Conservation (phyloP, 441 rosid genomes). For the Corymbia calophylla region DNA sequence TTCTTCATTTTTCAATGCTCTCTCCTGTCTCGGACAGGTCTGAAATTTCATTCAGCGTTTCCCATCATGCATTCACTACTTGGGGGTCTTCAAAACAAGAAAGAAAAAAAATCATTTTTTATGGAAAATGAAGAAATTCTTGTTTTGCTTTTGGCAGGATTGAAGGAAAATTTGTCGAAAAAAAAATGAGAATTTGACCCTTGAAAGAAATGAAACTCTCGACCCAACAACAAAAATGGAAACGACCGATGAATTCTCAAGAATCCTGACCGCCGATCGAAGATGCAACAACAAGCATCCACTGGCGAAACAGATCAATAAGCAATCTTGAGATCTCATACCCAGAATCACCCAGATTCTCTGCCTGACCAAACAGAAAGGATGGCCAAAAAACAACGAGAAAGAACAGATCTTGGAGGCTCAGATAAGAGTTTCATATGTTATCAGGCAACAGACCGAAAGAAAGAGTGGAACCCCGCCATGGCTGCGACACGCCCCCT, state of each 20-base stretch:
- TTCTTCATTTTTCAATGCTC: neutral
- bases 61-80: neutral
- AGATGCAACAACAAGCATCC: fast-evolving
- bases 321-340: neutral
- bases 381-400: neutral
- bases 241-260: neutral
- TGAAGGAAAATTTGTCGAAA: neutral
- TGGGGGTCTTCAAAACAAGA: neutral
- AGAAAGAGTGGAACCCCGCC: neutral
- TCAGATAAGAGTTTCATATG: neutral
- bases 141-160: neutral
- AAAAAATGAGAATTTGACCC: neutral
- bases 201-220: neutral
- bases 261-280: neutral
- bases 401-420: neutral
- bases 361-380: neutral
- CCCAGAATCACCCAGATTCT: neutral
- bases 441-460: neutral
- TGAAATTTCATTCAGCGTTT: neutral
- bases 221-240: neutral
- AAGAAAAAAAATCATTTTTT: neutral
- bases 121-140: neutral
- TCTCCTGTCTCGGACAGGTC: neutral
- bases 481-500: constrained; percentile 1
- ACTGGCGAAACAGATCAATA: fast-evolving